Evolutionary conservation across 2,329 filamentous ascomycete genomes (phyloP), one percentile per base, ranked within the genome.

Genomic region (Pseudovirgaria hyperparasitica): DNA sequence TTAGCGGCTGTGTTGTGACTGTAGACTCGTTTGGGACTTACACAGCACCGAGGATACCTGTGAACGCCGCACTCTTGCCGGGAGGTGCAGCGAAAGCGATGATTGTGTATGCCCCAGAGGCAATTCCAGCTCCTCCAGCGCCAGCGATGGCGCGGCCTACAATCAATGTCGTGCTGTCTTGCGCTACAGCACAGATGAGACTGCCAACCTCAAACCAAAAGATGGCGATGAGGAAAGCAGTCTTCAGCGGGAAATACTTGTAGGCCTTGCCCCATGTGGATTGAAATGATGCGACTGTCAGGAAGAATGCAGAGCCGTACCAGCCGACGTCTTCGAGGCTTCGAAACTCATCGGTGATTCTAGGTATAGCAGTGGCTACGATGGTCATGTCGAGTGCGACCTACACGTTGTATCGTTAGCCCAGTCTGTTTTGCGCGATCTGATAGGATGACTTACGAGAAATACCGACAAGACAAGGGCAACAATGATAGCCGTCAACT

Each of bases 191-290:
- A 35, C 65, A 71, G n/a, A 72, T 37, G 6, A 62, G 37, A 0
- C 63, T 67, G 6, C 68, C 68, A 7, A 70, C 13, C 37, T 70
- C 65, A 36, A 72, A 72, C 30, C 68, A 22, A 25, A 40, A 33
- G 18, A 54, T 51, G 11, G 35, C 17, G 5, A 31, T 22, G 6
- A 54, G 28, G 33, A 54, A 57, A 15, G 41, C 36, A 6, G 30
- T 40, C 36, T 57, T 58, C 2, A 49, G 38, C 3, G 40, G 32
- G 31, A 54, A 55, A 39, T 51, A 59, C 19, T 51, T 58, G 40
- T 62, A 66, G 3, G 55, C 43, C 30, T 60, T 59, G 4, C 65
- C 63, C 41, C 55, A 58, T 1, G 53, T 45, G 3, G 60, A 54
- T 29, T 66, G 61, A 27, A 65, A 61, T 2, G 54, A 45, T 6